Evolutionary conservation across 2,329 filamentous ascomycete species (phyloP).

Genomic region (Colletotrichum tofieldiae): DNA sequence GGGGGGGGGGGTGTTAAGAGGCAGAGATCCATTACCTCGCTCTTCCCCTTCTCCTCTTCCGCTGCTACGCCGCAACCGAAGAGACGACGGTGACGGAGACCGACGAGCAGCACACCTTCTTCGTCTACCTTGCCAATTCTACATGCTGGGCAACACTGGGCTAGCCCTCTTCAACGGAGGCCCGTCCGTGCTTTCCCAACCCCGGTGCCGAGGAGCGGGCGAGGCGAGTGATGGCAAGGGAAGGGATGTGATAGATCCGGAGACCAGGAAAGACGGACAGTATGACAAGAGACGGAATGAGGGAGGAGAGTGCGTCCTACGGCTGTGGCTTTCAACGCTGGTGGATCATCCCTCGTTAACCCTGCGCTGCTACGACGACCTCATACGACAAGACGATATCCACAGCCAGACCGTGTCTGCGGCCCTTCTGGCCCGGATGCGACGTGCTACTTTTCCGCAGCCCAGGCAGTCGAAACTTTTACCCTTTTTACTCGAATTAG

Average conservation of each 20-base stretch:
- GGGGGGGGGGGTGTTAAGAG: conserved; percentile 7
- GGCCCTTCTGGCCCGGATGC: conserved; percentile 39
- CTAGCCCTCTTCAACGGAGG: conserved; percentile 34
- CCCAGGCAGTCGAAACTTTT: conserved; percentile 2
- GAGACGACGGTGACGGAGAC: background rate
- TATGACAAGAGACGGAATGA: background rate
- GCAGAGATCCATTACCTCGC: background rate
- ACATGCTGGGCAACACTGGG: background rate
- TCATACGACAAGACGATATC: conserved; percentile 20
- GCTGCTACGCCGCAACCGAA: background rate
- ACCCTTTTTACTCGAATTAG: conserved; percentile 12
- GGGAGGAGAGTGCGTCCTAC: conserved; percentile 14
- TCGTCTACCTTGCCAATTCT: background rate
- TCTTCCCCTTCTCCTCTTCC: background rate
- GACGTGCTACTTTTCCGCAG: conserved; percentile 25
- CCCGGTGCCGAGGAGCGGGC: conserved; percentile 21
- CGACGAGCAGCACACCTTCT: conserved; percentile 4
- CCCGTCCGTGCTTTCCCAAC: conserved; percentile 24
- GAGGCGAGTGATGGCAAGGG: conserved; percentile 1
- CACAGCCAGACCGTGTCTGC: conserved; percentile 42
- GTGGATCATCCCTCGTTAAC: conserved; percentile 7
- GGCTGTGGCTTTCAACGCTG: conserved; percentile 20
- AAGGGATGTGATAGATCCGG: conserved; percentile 18
- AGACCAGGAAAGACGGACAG: conserved; percentile 14
- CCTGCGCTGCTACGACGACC: conserved; percentile 9